Evolutionary conservation across 345 rosid genomes (phyloP), one percentile per base, ranked within the genome.

Genomic region (Arabis alpina): DNA sequence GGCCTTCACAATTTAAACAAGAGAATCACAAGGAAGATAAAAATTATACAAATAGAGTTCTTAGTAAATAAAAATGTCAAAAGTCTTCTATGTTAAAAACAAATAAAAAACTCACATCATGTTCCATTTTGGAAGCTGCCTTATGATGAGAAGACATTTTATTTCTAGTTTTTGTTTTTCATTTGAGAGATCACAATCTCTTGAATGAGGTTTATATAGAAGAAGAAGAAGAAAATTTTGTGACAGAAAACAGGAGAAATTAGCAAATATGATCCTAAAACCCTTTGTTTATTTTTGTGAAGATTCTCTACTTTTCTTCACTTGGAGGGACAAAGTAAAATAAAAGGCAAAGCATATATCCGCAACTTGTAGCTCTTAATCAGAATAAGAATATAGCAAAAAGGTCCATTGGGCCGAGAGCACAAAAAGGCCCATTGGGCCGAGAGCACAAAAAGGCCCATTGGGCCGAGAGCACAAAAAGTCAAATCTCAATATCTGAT

Each of bases 261-360:
- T 28, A 28, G 32, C 32, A 28, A 0, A 28, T 3, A 28, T 28
- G 32, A 28, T 28, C 32, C 32, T 3, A 28, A 28, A 28, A 28
- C 32, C 32, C 32, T 28, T 36, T 8, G 1, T 36, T 36, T 8
- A 28, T 36, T 8, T 8, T 36, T 36, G 3, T 36, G 10, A 8
- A 36, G 40, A 36, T 36, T 36, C 40, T 36, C 40, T 36, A 37
- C 30, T 16, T 37, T 50, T 15, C 43, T 50, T 50, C 16, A 6
- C 32, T 28, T 25, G 59, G 74, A 70, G 66, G 58, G 59, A 39
- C 23, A 60, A 60, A 27, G 67, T 51, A 41, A 15, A 3, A 36
- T 27, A 24, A 28, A 12, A 61, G 39, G 54, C 55, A 53, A 61
- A 61, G 69, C 75, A 71, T 71, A 71, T 71, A 61, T 71, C 12